A percentile compares a stretch with the other conserved stretches of the same genome.
Evolutionary conservation across 306 rosid genomes (phyloP).

Genomic region (Pyrus betulifolia): DNA sequence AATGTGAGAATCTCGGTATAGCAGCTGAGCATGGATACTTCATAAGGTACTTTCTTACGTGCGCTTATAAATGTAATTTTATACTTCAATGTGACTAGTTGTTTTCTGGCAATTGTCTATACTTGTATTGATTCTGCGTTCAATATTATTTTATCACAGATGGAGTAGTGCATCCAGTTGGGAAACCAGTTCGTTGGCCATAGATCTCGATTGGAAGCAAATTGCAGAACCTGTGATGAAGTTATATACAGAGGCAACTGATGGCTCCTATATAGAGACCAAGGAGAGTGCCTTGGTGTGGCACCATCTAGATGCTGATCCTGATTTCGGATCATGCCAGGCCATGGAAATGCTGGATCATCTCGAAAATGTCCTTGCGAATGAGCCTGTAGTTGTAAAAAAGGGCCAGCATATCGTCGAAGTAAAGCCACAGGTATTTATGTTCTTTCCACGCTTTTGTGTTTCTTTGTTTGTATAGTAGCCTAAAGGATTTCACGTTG

Average conservation of each 20-base stretch:
- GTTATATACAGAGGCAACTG: constrained; percentile 51
- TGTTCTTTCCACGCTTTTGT: background rate
- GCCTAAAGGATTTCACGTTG: constrained; percentile 12
- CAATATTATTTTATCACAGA: constrained; percentile 31
- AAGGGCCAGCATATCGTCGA: constrained; percentile 60
- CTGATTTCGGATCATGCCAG: constrained; percentile 53
- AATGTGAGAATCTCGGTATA: constrained; percentile 72
- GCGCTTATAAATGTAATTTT: background rate
- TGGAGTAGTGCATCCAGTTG: constrained; percentile 57
- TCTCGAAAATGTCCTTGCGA: constrained; percentile 56
- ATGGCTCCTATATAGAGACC: constrained; percentile 59
- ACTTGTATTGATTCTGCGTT: constrained; percentile 1
- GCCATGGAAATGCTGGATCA: constrained; percentile 66
- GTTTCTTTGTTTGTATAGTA: background rate
- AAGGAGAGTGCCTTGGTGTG: constrained; percentile 74
- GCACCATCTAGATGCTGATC: constrained; percentile 57
- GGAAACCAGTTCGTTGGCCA: constrained; percentile 34
- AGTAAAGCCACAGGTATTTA: constrained; percentile 60
- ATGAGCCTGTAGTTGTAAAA: constrained; percentile 54
- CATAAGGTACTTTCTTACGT: constrained; percentile 39
- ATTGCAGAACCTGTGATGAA: constrained; percentile 64
- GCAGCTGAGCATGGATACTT: constrained; percentile 95
- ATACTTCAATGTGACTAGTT: background rate
- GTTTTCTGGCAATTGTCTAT: background rate
- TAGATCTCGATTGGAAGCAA: constrained; percentile 44